These are phyloP conservation scores for Amphichorda felina DNA, from an alignment of 2,329 filamentous ascomycete species.

Conservation along the genomic window DNA sequence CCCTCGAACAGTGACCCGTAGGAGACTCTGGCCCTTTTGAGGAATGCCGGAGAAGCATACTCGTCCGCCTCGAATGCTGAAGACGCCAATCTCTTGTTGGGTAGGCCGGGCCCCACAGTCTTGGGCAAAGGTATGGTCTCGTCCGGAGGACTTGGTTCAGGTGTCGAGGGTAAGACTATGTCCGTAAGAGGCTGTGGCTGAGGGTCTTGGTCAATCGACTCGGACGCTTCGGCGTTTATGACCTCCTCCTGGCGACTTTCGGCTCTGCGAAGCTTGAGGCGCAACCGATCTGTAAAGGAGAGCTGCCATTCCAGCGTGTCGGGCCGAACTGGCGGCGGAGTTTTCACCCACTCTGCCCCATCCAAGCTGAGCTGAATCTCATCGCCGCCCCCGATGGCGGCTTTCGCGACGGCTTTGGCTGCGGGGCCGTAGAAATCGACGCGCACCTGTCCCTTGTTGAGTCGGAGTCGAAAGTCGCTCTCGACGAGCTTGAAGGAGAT, in stretches of 20 bases:
- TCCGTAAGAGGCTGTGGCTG: too few species aligned
- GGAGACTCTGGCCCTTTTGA: constrained; percentile 59
- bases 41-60: constrained; percentile 70
- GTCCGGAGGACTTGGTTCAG: background rate
- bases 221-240: constrained; percentile 38
- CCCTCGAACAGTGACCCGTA: constrained; percentile 55
- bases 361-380: constrained; percentile 56
- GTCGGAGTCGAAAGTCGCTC: constrained; percentile 69
- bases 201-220: too few species aligned
- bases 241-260: constrained; percentile 33
- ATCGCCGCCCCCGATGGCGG: constrained; percentile 67
- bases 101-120: constrained; percentile 5
- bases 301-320: constrained; percentile 47
- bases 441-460: constrained; percentile 67
- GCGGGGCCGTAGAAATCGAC: constrained; percentile 60
- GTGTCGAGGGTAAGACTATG: background rate
- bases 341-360: constrained; percentile 54
- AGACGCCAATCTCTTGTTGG: constrained; percentile 21
- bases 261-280: constrained; percentile 27
- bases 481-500: constrained; percentile 76
- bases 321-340: constrained; percentile 26
- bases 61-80: constrained; percentile 31
- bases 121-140: background rate
- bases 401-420: constrained; percentile 56
- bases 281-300: constrained; percentile 37